Conservation (phyloP, 148 eudicot species). For the Polygonum aviculare region DNA sequence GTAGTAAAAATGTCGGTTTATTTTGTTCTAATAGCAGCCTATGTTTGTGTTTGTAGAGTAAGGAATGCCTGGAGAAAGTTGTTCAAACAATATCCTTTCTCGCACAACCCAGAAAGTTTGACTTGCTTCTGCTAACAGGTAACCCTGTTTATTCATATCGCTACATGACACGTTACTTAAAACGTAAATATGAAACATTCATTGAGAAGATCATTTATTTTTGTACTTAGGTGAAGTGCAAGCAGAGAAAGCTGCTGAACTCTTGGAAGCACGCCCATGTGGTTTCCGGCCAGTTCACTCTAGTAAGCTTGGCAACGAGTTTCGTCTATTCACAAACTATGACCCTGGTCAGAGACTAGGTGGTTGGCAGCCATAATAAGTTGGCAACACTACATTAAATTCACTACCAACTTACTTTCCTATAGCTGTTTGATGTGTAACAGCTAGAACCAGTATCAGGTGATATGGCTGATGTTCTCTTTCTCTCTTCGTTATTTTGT, state of each 20-base stretch:
- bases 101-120: constrained; percentile 39
- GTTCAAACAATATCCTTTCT: constrained; percentile 61
- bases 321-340: constrained; percentile 78
- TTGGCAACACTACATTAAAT: not conserved
- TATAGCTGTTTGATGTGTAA: not conserved
- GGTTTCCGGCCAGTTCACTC: constrained; percentile 81
- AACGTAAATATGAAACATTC: not conserved
- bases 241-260: constrained; percentile 58
- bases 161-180: not conserved
- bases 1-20: not conserved
- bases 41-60: constrained; percentile 47
- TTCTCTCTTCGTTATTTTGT: not conserved
- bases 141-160: not conserved
- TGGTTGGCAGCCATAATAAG: constrained; percentile 46
- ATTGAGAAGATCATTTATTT: not conserved
- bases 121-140: constrained; percentile 85
- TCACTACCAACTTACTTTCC: not conserved
- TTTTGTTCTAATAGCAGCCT: not conserved
- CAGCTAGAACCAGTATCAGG: not conserved
- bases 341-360: constrained; percentile 78
- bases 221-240: constrained; percentile 69
- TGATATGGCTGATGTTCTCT: not conserved
- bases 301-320: constrained; percentile 91
- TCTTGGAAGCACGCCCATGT: constrained; percentile 69
- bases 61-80: constrained; percentile 87